A percentile compares a stretch with the other conserved stretches of the same genome.
Conservation (phyloP, 2,329 filamentous ascomycete genomes). For the Exophiala mesophila region DNA sequence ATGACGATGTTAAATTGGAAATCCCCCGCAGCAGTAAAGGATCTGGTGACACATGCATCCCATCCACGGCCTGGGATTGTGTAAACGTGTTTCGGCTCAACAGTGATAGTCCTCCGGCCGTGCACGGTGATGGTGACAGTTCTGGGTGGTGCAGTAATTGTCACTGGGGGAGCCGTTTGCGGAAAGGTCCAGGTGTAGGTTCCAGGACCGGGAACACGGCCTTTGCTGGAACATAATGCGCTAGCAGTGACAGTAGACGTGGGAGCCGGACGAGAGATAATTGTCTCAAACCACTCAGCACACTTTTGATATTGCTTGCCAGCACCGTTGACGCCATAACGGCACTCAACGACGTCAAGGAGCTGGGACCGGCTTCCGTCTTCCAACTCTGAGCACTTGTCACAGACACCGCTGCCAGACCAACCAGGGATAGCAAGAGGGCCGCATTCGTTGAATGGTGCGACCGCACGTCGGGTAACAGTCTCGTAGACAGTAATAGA, state of each 20-base stretch:
- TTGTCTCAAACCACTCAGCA: constrained; percentile 13
- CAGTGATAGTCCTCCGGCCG: background rate
- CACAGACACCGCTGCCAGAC: constrained; percentile 16
- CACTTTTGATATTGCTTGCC: constrained; percentile 10
- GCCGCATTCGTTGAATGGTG: constrained; percentile 15
- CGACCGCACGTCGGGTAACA: constrained; percentile 10
- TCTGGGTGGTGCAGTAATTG: constrained; percentile 8
- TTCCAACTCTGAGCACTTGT: constrained; percentile 7
- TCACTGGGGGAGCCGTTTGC: constrained; percentile 10
- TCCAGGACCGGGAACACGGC: constrained; percentile 9
- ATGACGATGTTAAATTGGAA: constrained; percentile 11
- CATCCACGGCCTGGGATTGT: constrained; percentile 9
- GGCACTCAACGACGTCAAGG: constrained; percentile 18
- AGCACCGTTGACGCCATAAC: constrained; percentile 7
- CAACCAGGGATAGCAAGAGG: constrained; percentile 15
- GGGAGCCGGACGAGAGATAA: constrained; percentile 8
- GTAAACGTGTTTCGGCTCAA: constrained; percentile 6
- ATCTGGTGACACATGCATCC: constrained; percentile 15
- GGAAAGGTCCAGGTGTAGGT: constrained; percentile 21
- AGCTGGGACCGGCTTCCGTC: constrained; percentile 12
- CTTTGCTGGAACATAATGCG: constrained; percentile 11
- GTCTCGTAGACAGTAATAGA: constrained; percentile 12
- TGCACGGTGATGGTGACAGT: constrained; percentile 12
- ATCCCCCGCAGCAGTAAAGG: constrained; percentile 7
- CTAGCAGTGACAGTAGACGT: constrained; percentile 11